Base-by-base conservation (phyloP, 2,329 filamentous ascomycete genomes). In the Epichloe baconii region DNA sequence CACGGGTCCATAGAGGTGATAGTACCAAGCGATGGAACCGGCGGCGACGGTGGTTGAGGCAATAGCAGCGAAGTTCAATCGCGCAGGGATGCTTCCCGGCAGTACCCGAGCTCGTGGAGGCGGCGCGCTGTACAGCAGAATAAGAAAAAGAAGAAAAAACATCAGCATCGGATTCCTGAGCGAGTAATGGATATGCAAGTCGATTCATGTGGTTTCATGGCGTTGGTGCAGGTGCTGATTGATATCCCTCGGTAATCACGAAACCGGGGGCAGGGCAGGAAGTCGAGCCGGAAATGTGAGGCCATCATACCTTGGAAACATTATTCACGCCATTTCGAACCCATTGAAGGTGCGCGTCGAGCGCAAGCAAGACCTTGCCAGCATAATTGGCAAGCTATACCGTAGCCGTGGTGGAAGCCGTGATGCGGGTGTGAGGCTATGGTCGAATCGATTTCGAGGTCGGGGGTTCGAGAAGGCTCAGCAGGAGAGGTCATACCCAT, bases 21-120 rank as follows among this genome's bases (percentile, higher is more conserved):
- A 95, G 77, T 96, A 97, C 89, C 90, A 97, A 62, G 88, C 90
- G 65, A 91, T 83, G 60, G 91, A 91, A 64, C 89, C 90, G 71
- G 88, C 76, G 63, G 91, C 88, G 66, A 89, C 79, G 63, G 85
- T 82, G 62, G 89, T 95, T 62, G 93, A 90, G 67, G 86, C 87
- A 64, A 82, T 80, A 66, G 88, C 88, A 68, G 90, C 86, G 64
- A 90, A 77, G 73, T 91, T 96, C 71, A 93, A 78, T 72, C 84
- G 83, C 71, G 86, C 83, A 63, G 86, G 78, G 87, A 85, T 56
- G 71, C 68, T 66, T 84, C 80, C 82, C 76, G 69, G 80, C 77
- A 69, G 85, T 80, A 68, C 80, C 77, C 71, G 85, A 85, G 72
- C 81, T 82, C 64, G 86, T 84, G 65, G 88, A 91, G 57, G 78